These are phyloP conservation scores for Porpolomopsis calyptriformis DNA, from an alignment of 768 basidiomycete species.

Conservation along the genomic window DNA sequence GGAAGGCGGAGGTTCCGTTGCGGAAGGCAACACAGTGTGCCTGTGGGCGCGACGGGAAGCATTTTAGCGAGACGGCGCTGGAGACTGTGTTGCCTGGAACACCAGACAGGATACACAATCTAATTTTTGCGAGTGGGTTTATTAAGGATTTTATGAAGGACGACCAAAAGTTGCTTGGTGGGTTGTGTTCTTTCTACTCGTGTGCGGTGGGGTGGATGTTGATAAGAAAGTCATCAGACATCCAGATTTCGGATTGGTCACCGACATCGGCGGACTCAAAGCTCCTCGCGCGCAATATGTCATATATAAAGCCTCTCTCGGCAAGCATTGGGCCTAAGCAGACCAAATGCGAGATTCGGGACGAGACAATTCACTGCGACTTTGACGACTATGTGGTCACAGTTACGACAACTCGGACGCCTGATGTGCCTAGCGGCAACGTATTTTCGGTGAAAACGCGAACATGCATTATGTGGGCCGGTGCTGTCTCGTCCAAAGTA, in stretches of 20 bases:
- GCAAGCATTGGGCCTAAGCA: constrained; percentile 87
- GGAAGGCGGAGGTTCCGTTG: constrained; percentile 5
- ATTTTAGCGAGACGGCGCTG: constrained; percentile 65
- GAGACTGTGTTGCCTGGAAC: constrained; percentile 77
- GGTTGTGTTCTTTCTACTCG: constrained; percentile 18
- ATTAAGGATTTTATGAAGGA: constrained; percentile 86
- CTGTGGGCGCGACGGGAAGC: constrained; percentile 60
- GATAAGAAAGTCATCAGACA: no score
- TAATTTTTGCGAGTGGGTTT: constrained; percentile 94
- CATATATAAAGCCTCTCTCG: constrained; percentile 89
- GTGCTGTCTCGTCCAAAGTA: constrained; percentile 62
- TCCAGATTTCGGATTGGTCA: constrained; percentile 93
- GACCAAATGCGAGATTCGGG: constrained; percentile 90
- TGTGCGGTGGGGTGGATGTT: no score
- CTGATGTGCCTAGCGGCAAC: constrained; percentile 89
- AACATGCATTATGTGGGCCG: constrained; percentile 94
- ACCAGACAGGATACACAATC: constrained; percentile 89
- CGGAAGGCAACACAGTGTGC: constrained; percentile 60
- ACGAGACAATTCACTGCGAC: constrained; percentile 72
- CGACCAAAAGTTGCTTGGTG: constrained; percentile 84
- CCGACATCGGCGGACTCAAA: constrained; percentile 53
- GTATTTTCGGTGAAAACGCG: constrained; percentile 90
- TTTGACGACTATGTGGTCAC: constrained; percentile 76
- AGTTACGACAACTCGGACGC: constrained; percentile 83
- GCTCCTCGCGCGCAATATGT: constrained; percentile 79